A percentile compares a stretch with the other conserved stretches of the same genome.
Evolutionary conservation across 495 filamentous ascomycete species (phyloP).

Genomic region (Penicillium canescens): DNA sequence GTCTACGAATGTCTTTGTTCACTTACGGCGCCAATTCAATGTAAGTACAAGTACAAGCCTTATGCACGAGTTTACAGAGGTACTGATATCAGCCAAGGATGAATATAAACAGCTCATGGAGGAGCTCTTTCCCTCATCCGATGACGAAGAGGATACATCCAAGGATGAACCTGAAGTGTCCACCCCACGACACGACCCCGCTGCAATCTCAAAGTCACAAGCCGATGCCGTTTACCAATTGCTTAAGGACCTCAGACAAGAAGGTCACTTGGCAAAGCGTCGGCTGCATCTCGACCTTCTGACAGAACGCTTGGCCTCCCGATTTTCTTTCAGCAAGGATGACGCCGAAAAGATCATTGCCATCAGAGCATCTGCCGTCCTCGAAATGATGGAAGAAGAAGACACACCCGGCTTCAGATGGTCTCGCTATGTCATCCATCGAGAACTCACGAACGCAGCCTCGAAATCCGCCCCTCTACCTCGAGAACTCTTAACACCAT

Average conservation of each 20-base stretch:
- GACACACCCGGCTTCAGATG: slow-evolving; percentile 39
- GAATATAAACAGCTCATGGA: slow-evolving; percentile 39
- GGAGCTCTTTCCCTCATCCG: slow-evolving; percentile 25
- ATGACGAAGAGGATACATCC: slow-evolving; percentile 17
- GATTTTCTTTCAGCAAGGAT: slow-evolving; percentile 25
- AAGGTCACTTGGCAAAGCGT: slow-evolving; percentile 46
- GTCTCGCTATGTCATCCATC: slow-evolving; percentile 47
- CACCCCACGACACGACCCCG: slow-evolving; percentile 29
- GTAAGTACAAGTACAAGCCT: slow-evolving; percentile 24
- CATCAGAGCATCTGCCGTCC: slow-evolving; percentile 30
- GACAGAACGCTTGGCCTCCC: slow-evolving; percentile 20
- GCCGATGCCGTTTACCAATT: slow-evolving; percentile 38
- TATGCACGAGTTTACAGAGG: neutral
- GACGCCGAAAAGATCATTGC: slow-evolving; percentile 40
- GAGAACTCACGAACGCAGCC: slow-evolving; percentile 38
- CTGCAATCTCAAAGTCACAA: slow-evolving; percentile 34
- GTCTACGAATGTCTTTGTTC: slow-evolving; percentile 51
- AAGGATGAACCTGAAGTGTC: slow-evolving; percentile 23
- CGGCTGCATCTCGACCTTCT: slow-evolving; percentile 42
- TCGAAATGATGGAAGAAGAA: slow-evolving; percentile 40
- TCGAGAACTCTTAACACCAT: slow-evolving; percentile 34
- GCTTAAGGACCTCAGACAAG: slow-evolving; percentile 38
- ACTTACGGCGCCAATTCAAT: slow-evolving; percentile 52
- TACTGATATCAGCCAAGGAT: slow-evolving; percentile 32
- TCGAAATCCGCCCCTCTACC: slow-evolving; percentile 24